These are phyloP conservation scores for Cytospora leucostoma DNA, from an alignment of 2,329 filamentous ascomycete genomes.

Conservation along the genomic window DNA sequence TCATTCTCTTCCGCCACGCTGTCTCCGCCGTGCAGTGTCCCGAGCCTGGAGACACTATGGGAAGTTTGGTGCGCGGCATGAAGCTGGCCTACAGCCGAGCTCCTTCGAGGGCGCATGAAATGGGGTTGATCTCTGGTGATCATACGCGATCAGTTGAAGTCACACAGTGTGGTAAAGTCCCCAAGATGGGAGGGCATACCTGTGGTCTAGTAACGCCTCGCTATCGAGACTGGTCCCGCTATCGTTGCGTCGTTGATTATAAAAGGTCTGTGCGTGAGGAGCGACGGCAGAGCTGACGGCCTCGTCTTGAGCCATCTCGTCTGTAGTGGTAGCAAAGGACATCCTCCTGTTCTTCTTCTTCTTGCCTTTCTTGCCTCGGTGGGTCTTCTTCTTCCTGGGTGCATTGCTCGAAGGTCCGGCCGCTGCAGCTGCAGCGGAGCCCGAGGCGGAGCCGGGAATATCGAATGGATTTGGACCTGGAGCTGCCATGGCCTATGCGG, in stretches of 20 bases:
- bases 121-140: slow-evolving; percentile 55
- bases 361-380: slow-evolving; percentile 63
- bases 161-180: background rate
- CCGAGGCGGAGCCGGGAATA: slow-evolving; percentile 1
- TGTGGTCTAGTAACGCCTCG: slow-evolving; percentile 83
- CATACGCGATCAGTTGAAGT: slow-evolving; percentile 27
- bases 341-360: slow-evolving; percentile 75
- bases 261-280: slow-evolving; percentile 46
- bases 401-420: slow-evolving; percentile 28
- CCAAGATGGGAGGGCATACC: slow-evolving; percentile 50
- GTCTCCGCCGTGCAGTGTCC: slow-evolving; percentile 38
- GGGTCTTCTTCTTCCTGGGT: slow-evolving; percentile 66
- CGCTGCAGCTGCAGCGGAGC: slow-evolving; percentile 13
- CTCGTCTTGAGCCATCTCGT: slow-evolving; percentile 48
- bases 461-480: background rate
- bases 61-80: slow-evolving; percentile 34
- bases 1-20: slow-evolving; percentile 53
- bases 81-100: slow-evolving; percentile 50
- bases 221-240: slow-evolving; percentile 90
- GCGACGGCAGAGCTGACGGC: slow-evolving; percentile 32
- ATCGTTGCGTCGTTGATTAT: slow-evolving; percentile 57
- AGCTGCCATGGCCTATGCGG: background rate
- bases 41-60: slow-evolving; percentile 32
- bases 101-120: slow-evolving; percentile 63
- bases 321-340: slow-evolving; percentile 71